phyloP scores from a whole-genome alignment of 441 rosid species.

The Metrosideros polymorpha region DNA sequence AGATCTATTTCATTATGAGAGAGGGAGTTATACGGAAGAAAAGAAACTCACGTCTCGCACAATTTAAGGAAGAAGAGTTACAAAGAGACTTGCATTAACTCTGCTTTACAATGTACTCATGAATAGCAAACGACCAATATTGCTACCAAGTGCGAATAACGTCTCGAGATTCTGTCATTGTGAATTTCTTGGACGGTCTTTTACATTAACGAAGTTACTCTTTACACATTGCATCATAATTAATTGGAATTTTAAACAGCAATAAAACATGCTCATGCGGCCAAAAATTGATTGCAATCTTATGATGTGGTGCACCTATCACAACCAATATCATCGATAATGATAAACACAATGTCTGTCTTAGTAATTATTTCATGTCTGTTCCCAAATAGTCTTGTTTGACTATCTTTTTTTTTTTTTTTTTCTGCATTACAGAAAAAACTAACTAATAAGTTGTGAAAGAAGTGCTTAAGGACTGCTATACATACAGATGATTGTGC shows the following conservation, averaged over 20 bases:
- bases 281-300: not conserved
- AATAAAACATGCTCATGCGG: not conserved
- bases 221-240: not conserved
- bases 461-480: not conserved
- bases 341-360: not conserved
- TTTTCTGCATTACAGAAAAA: not conserved
- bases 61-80: not conserved
- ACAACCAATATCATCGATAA: not conserved
- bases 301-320: not conserved
- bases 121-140: not conserved
- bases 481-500: not conserved
- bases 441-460: not conserved
- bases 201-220: not conserved
- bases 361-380: not conserved
- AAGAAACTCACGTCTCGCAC: not conserved
- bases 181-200: not conserved
- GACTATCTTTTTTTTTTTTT: not conserved
- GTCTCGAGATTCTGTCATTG: not conserved
- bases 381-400: not conserved
- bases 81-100: not conserved
- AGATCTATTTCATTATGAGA: not conserved
- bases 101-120: not conserved
- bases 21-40: not conserved
- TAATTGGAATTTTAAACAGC: not conserved
- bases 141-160: not conserved